Percentiles rank a stretch among this genome's conserved stretches.
These are phyloP conservation scores for Alternaria sp. DNA, from an alignment of 2,329 filamentous ascomycete species.

Conservation along the genomic window DNA sequence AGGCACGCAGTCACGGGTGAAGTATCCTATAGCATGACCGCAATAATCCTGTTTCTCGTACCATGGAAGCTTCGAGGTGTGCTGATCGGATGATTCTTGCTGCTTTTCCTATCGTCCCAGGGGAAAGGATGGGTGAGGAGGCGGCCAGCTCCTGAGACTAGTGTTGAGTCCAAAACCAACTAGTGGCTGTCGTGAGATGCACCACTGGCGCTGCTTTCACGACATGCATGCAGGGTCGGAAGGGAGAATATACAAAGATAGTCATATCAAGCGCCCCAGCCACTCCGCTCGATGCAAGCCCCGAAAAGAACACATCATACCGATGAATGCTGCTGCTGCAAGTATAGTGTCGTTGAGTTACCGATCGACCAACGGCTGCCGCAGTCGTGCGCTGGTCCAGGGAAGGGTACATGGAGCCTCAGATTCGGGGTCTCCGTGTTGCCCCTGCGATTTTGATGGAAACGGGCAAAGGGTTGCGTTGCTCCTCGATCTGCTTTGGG, in stretches of 20 bases:
- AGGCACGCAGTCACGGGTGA: slow-evolving; percentile 4
- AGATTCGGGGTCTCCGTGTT: slow-evolving; percentile 19
- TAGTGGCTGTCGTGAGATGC: not conserved
- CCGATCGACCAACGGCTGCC: slow-evolving; percentile 19
- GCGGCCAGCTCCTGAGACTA: not conserved
- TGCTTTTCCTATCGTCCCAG: not conserved
- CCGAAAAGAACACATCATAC: slow-evolving; percentile 3
- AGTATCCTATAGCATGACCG: not conserved
- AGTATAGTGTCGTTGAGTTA: slow-evolving; percentile 3
- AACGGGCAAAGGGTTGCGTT: not conserved
- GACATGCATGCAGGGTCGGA: slow-evolving; percentile 3
- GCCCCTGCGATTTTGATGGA: slow-evolving; percentile 7
- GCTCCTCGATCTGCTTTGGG: not conserved
- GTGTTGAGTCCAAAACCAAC: not conserved
- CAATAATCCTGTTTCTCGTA: slow-evolving; percentile 1
- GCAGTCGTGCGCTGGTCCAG: slow-evolving; percentile 9
- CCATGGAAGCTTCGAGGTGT: not conserved
- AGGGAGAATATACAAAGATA: slow-evolving; percentile 3
- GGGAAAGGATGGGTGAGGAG: not conserved
- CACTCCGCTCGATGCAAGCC: slow-evolving; percentile 1
- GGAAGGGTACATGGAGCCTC: slow-evolving; percentile 7
- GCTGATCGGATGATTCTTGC: slow-evolving; percentile 5
- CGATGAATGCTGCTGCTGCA: not conserved
- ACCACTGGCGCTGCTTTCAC: slow-evolving; percentile 2
- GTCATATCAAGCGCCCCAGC: not conserved